Base-by-base conservation (phyloP, 305 asterid genomes). In the Fraxinus velutina region DNA sequence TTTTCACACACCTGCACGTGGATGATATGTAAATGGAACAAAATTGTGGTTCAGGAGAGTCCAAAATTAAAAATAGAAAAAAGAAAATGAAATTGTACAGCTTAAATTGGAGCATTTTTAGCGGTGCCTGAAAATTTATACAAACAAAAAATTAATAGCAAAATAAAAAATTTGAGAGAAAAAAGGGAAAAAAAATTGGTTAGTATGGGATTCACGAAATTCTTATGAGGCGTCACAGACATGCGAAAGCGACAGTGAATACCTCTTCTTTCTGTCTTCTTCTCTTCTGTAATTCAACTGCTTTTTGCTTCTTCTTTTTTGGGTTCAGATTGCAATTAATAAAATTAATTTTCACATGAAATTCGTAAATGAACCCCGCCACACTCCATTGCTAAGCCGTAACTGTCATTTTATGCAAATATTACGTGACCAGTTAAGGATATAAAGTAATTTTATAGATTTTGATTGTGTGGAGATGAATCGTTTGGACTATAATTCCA, bases 131-230 rank as follows among this genome's bases (percentile, higher is more conserved):
- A 71, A 75, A 22, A 4, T 17, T 2, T 52, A 3, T 27, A 52
- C 29, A 13, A 12, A 36, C 0, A 22, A 75, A 2, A 73, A 5
- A 50, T 62, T 62, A 62, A 62, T 22, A 64, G 17, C 6, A 9
- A 27, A 52, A 6, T 17, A 8, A 2, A 5, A 17, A 29, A 47
- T 13, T 47, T 13, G 60, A 47, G 6, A 47, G 1, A 1, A 7
- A 10, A 8, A 39, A 39, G 10, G 6, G 37, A 9, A 68, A 57
- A 9, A 68, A 60, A 77, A 12, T 72, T 4, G 90, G 86, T 82
- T 84, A 88, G 92, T 84, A 85, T 50, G 85, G 75, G 80, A 68
- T 91, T 92, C 94, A 92, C 93, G 94, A 87, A 86, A 84, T 75
- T 86, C 86, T 85, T 81, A 83, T 92, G 94, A 90, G 88, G 19